Evolutionary conservation across 2,329 filamentous ascomycete genomes (phyloP).

Genomic region (Aspergillus unguis): DNA sequence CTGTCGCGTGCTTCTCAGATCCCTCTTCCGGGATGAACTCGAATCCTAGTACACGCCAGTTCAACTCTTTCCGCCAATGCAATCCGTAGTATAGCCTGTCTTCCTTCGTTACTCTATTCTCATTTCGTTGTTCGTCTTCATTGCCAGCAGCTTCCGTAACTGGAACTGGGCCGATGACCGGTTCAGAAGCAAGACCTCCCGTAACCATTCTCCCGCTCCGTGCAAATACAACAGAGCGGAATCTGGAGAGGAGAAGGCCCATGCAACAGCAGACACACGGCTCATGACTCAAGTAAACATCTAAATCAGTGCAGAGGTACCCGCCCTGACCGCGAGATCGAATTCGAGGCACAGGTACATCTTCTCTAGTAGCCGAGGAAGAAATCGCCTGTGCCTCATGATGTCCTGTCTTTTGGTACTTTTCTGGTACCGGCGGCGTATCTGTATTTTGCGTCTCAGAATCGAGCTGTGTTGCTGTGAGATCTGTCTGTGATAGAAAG

Average conservation of each 20-base stretch:
- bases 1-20: not conserved
- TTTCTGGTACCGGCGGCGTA: slow-evolving; percentile 14
- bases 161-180: slow-evolving; percentile 23
- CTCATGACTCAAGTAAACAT: slow-evolving; percentile 92
- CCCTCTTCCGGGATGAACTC: slow-evolving; percentile 38
- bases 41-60: slow-evolving; percentile 50
- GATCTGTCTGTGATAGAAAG: slow-evolving; percentile 43
- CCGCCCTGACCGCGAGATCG: slow-evolving; percentile 72
- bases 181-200: slow-evolving; percentile 77
- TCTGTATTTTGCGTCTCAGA: slow-evolving; percentile 1
- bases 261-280: slow-evolving; percentile 96
- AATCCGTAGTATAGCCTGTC: slow-evolving; percentile 51
- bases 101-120: not conserved
- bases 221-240: slow-evolving; percentile 75
- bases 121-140: not conserved
- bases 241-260: slow-evolving; percentile 91
- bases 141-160: not conserved
- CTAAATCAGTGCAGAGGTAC: slow-evolving; percentile 89
- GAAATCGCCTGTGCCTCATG: slow-evolving; percentile 13
- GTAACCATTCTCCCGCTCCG: slow-evolving; percentile 67
- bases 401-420: slow-evolving; percentile 18
- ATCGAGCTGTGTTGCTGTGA: slow-evolving; percentile 31
- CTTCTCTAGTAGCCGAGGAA: slow-evolving; percentile 1
- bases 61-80: slow-evolving; percentile 60
- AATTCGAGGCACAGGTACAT: slow-evolving; percentile 47